Evolutionary conservation across 202 grass and related monocot species (phyloP).

Genomic region (Eragrostis tef): DNA sequence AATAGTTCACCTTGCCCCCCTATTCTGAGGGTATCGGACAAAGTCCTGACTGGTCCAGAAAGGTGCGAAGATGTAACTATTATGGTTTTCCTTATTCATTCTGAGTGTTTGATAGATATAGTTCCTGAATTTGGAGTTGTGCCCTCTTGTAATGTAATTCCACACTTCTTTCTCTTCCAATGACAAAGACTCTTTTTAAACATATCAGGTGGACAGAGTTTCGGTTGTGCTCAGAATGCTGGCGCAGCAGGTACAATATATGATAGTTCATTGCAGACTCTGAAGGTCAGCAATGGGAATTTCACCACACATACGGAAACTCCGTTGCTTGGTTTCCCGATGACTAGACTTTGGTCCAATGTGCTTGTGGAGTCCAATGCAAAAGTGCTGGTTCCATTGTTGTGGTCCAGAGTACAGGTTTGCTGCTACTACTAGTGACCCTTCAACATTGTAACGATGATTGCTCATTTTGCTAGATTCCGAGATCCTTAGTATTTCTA

Average conservation of each 20-base stretch:
- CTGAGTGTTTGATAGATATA: background rate
- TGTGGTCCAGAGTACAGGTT: constrained; percentile 99
- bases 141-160: constrained; percentile 4
- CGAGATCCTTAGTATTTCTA: no score
- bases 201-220: constrained; percentile 78
- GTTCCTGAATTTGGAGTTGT: background rate
- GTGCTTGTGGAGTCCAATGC: constrained; percentile 89
- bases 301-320: constrained; percentile 89
- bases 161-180: constrained; percentile 4
- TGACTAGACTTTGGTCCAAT: constrained; percentile 84
- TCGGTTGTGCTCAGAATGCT: constrained; percentile 86
- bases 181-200: constrained; percentile 33
- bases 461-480: background rate
- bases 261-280: constrained; percentile 80
- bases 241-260: constrained; percentile 93
- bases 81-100: constrained; percentile 23
- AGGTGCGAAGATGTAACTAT: background rate
- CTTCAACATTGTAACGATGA: constrained; percentile 19
- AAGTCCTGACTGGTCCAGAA: background rate
- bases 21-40: background rate
- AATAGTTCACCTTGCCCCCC: background rate
- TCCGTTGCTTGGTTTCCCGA: constrained; percentile 91
- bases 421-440: constrained; percentile 8
- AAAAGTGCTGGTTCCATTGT: constrained; percentile 88
- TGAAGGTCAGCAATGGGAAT: constrained; percentile 97